A percentile compares a stretch with the other conserved stretches of the same genome.
Conservation (phyloP, 2,329 filamentous ascomycete genomes). For the Ascosphaera pollenicola region DNA sequence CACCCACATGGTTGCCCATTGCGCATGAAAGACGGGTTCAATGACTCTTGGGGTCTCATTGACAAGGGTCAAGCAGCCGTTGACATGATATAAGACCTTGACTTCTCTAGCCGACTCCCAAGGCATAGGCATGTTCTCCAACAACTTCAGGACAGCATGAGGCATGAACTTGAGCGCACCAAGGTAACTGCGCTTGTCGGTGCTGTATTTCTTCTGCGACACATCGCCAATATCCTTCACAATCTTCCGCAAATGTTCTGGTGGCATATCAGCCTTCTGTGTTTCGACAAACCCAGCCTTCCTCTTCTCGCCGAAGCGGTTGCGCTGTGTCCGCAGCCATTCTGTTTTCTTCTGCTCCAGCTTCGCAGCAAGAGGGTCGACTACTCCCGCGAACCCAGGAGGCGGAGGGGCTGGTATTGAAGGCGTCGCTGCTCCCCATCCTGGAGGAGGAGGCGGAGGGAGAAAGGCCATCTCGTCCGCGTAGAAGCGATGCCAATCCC, state of each 20-base stretch:
- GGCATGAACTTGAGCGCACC: slow-evolving; percentile 99
- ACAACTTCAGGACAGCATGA: slow-evolving; percentile 83
- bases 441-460: slow-evolving; percentile 45
- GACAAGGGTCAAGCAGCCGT: slow-evolving; percentile 87
- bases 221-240: slow-evolving; percentile 98
- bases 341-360: slow-evolving; percentile 98
- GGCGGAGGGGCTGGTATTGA: slow-evolving; percentile 43
- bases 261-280: slow-evolving; percentile 96
- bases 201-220: slow-evolving; percentile 97
- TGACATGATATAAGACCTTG: slow-evolving; percentile 95
- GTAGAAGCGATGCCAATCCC: background rate
- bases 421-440: slow-evolving; percentile 34
- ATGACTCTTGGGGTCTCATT: slow-evolving; percentile 95
- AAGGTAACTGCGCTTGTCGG: slow-evolving; percentile 92
- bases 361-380: slow-evolving; percentile 72
- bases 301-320: slow-evolving; percentile 89
- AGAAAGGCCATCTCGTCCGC: slow-evolving; percentile 30
- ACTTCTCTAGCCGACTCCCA: slow-evolving; percentile 95
- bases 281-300: slow-evolving; percentile 94
- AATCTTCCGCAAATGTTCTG: slow-evolving; percentile 94
- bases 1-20: slow-evolving; percentile 99
- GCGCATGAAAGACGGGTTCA: slow-evolving; percentile 90
- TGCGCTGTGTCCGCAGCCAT: slow-evolving; percentile 82
- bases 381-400: slow-evolving; percentile 59
- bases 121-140: slow-evolving; percentile 99